Evolutionary conservation across 1,139 yeast species (phyloP), one percentile per base, ranked within the genome.

Genomic region (Kodamaea alishanica): DNA sequence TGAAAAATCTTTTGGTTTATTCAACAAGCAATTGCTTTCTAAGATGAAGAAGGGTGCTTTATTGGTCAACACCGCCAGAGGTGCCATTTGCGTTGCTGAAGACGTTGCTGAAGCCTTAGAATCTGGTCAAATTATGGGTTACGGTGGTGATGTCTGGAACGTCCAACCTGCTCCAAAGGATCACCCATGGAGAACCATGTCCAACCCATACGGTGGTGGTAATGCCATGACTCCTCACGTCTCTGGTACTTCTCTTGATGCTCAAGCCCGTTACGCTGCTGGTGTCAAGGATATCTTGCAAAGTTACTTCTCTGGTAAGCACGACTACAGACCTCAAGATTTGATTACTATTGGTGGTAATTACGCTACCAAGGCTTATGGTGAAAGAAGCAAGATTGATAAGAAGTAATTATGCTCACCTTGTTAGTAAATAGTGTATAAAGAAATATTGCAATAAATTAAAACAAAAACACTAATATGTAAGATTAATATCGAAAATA

Each of bases 171-270:
- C 94, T 27, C 87, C 88, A 48, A 63, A 65, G 44, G 74, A 75
- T 57, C 89, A 83, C 55, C 89, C 90, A 46, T 85, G 94, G 94
- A 73, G 89, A 69, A 46, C 68, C 24, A 78, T 84, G 82, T 58
- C 65, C 40, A 81, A 81, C 71, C 66, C 73, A 49, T 75, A 69
- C 50, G 86, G 86, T 41, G 84, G 77, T 30, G 92, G 92, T 50
- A 85, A 85, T 55, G 92, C 92, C 44, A 83, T 85, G 92, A 82
- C 88, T 38, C 90, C 92, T 25, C 95, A 85, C 57, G 77, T 81
- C 47, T 79, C 87, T 40, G 95, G 95, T 45, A 81, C 92, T 27
- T 79, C 87, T 35, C 66, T 85, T 50, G 94, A 84, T 60, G 92
- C 95, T 33, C 94, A 85, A 66, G 68, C 69, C 30, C 73, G 94